Percentiles rank a stretch among this genome's conserved stretches.
These are phyloP conservation scores for Aleurites moluccanus DNA, from an alignment of 441 rosid genomes.

Conservation along the genomic window DNA sequence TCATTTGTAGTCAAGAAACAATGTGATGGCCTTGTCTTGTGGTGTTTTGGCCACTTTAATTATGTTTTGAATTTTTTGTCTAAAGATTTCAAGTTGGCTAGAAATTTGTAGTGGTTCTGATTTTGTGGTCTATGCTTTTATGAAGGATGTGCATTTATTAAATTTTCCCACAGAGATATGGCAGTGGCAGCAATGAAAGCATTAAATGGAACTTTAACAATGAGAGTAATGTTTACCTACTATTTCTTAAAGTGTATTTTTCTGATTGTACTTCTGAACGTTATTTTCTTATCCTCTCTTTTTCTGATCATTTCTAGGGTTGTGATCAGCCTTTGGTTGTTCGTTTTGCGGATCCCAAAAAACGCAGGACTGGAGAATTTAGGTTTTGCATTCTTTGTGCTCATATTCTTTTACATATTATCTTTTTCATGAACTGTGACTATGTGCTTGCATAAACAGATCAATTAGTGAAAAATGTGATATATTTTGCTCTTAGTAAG, in stretches of 20 bases:
- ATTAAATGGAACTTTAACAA: slow-evolving; percentile 68
- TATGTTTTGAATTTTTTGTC: not conserved
- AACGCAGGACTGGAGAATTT: slow-evolving; percentile 59
- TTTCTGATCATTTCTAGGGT: slow-evolving; percentile 49
- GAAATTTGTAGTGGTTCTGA: slow-evolving; percentile 27
- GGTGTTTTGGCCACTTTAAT: not conserved
- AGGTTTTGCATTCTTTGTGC: slow-evolving; percentile 43
- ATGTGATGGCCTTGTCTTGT: not conserved
- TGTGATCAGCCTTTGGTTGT: slow-evolving; percentile 80
- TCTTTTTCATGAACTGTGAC: not conserved
- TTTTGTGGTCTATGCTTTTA: slow-evolving; percentile 27
- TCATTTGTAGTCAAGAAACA: not conserved
- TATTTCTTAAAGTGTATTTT: slow-evolving; percentile 7
- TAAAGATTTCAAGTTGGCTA: slow-evolving; percentile 8
- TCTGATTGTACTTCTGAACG: slow-evolving; percentile 22
- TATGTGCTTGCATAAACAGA: not conserved
- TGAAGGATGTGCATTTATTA: slow-evolving; percentile 86
- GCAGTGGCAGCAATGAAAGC: slow-evolving; percentile 84
- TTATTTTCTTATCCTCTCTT: slow-evolving; percentile 21
- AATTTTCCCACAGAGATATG: slow-evolving; percentile 76
- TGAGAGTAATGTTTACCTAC: slow-evolving; percentile 52
- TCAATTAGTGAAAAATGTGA: not conserved
- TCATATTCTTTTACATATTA: slow-evolving; percentile 4
- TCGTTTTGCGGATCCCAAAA: slow-evolving; percentile 83
- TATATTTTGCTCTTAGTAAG: not conserved